These are phyloP conservation scores for Paraleonurus japonicus DNA, from an alignment of 257 asterid species.

Conservation along the genomic window DNA sequence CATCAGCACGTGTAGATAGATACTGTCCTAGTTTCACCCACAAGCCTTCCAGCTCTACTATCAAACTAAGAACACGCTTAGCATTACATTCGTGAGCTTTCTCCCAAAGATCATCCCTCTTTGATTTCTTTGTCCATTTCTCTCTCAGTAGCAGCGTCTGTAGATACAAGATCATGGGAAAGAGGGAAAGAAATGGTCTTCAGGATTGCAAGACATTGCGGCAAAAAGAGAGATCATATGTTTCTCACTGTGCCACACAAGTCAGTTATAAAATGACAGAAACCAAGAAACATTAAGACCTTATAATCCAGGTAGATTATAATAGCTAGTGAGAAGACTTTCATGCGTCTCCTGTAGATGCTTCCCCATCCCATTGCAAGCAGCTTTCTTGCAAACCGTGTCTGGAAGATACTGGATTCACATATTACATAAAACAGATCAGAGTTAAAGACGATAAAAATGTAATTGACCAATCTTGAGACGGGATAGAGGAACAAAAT, in stretches of 20 bases:
- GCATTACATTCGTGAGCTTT: constrained; percentile 96
- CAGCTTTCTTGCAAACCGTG: constrained; percentile 26
- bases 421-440: constrained; percentile 18
- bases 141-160: constrained; percentile 85
- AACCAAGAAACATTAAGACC: constrained; percentile 42
- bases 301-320: constrained; percentile 87
- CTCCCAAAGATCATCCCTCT: constrained; percentile 78
- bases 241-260: constrained; percentile 5
- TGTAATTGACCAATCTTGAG: not conserved
- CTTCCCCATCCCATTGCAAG: constrained; percentile 82
- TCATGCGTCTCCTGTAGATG: constrained; percentile 81
- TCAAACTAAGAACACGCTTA: constrained; percentile 72
- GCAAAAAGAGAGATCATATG: constrained; percentile 1
- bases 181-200: constrained; percentile 15
- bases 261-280: constrained; percentile 17
- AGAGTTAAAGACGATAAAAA: constrained; percentile 8
- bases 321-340: constrained; percentile 77
- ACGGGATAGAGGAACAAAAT: not conserved
- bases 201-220: constrained; percentile 18
- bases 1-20: constrained; percentile 98
- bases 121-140: constrained; percentile 68
- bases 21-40: constrained; percentile 99
- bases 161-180: constrained; percentile 22
- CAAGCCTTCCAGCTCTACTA: constrained; percentile 86
- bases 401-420: constrained; percentile 30